phyloP scores from a whole-genome alignment of 805 yeast genomes.

The Teunomyces funiuensis region DNA sequence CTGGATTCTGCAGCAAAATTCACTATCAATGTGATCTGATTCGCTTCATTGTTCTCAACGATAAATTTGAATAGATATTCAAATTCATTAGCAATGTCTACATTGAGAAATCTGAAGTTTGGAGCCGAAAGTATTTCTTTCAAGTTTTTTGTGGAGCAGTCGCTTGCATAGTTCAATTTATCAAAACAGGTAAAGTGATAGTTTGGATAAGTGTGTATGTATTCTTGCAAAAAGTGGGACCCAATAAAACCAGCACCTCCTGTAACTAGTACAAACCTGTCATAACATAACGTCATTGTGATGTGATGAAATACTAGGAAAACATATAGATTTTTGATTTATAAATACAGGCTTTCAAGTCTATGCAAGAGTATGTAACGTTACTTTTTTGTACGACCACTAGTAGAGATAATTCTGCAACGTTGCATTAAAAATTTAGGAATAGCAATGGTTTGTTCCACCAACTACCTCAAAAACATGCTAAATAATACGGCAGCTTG shows the following conservation, averaged over 20 bases:
- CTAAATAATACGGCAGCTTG: no score
- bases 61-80: conserved; percentile 18
- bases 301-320: background rate
- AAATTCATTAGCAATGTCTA: conserved; percentile 37
- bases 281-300: conserved; percentile 6
- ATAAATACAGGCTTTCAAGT: background rate
- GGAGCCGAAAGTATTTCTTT: conserved; percentile 9
- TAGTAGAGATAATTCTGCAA: conserved; percentile 6
- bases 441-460: background rate
- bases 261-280: conserved; percentile 39
- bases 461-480: no score
- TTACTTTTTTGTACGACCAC: background rate
- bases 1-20: conserved; percentile 57
- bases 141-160: conserved; percentile 25
- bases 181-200: conserved; percentile 46
- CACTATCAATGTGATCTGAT: conserved; percentile 35
- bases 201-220: conserved; percentile 28
- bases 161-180: conserved; percentile 46
- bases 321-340: background rate
- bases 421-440: conserved; percentile 10
- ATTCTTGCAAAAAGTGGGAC: conserved; percentile 42
- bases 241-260: conserved; percentile 64
- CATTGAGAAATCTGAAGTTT: conserved; percentile 23
- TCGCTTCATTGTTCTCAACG: conserved; percentile 13
- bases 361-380: conserved; percentile 1